Evolutionary conservation across 352 stramenopile species (phyloP).

Genomic region (Elongisporangium prolatum): DNA sequence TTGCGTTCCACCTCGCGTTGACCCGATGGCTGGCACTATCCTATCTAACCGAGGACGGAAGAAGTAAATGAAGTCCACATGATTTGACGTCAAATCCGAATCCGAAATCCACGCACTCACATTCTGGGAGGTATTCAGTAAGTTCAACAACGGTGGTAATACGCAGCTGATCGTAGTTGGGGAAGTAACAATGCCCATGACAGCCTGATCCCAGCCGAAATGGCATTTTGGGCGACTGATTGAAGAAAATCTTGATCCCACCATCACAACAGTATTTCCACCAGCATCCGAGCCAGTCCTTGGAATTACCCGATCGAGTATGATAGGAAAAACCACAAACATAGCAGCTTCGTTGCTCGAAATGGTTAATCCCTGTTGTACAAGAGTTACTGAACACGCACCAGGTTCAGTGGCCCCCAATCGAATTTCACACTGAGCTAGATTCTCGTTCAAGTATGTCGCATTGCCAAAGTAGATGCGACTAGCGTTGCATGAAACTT

Average conservation of each 20-base stretch:
- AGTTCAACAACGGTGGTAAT: conserved; percentile 11
- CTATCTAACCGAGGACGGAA: conserved; percentile 9
- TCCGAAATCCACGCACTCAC: conserved; percentile 35
- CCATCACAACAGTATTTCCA: conserved; percentile 24
- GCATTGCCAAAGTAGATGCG: conserved; percentile 4
- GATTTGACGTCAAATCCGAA: conserved; percentile 14
- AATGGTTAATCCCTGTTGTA: conserved; percentile 15
- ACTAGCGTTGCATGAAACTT: conserved; percentile 14
- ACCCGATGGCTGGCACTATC: conserved; percentile 21
- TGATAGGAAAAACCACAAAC: conserved; percentile 7
- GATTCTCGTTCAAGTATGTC: conserved; percentile 9
- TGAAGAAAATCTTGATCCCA: conserved; percentile 21
- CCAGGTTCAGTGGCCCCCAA: neutral
- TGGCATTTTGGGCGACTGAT: conserved; percentile 18
- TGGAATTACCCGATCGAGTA: conserved; percentile 15
- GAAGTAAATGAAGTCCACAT: conserved; percentile 18
- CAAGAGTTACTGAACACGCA: conserved; percentile 20
- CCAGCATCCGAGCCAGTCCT: conserved; percentile 15
- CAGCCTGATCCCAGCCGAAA: conserved; percentile 18
- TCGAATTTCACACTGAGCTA: conserved; percentile 20
- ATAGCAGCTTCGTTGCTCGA: conserved; percentile 20
- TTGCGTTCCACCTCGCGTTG: conserved; percentile 21
- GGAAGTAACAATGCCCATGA: conserved; percentile 17
- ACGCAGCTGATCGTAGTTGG: conserved; percentile 16
- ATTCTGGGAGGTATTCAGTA: conserved; percentile 1